These are phyloP conservation scores for Aspergillus hancockii DNA, from an alignment of 495 filamentous ascomycete genomes.

Conservation along the genomic window DNA sequence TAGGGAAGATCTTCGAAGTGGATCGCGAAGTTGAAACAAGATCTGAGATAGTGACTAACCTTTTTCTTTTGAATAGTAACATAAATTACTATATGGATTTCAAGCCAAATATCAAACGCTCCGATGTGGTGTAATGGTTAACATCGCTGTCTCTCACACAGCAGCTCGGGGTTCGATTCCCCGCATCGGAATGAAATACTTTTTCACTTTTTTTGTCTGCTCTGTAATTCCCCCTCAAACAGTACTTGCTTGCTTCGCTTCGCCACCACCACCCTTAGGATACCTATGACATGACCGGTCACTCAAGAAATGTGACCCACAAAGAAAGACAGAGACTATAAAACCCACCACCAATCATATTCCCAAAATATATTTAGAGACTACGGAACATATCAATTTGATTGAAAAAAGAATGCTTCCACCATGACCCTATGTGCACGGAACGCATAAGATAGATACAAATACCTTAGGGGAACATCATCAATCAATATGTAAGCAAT, in stretches of 20 bases:
- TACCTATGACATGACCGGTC: no score
- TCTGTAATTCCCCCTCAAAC: no score
- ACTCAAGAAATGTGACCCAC: no score
- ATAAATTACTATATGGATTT: neutral
- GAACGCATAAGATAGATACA: neutral
- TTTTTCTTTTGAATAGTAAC: neutral
- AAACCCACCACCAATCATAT: no score
- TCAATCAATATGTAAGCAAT: neutral
- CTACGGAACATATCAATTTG: no score
- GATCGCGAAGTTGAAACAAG: slow-evolving; percentile 11
- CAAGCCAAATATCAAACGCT: neutral
- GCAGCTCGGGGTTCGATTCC: slow-evolving; percentile 38
- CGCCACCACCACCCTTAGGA: no score
- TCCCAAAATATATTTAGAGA: no score
- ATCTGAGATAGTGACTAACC: slow-evolving; percentile 9
- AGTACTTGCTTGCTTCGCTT: no score
- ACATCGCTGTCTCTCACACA: slow-evolving; percentile 33
- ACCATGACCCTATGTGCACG: no score
- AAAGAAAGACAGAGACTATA: no score
- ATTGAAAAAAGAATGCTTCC: no score
- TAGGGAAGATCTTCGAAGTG: neutral
- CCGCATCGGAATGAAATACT: slow-evolving; percentile 22
- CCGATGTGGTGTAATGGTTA: slow-evolving; percentile 36
- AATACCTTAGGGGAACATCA: neutral
- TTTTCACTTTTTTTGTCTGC: neutral